Base-by-base conservation (phyloP, 768 basidiomycete species). In the Suillus clintonianus region DNA sequence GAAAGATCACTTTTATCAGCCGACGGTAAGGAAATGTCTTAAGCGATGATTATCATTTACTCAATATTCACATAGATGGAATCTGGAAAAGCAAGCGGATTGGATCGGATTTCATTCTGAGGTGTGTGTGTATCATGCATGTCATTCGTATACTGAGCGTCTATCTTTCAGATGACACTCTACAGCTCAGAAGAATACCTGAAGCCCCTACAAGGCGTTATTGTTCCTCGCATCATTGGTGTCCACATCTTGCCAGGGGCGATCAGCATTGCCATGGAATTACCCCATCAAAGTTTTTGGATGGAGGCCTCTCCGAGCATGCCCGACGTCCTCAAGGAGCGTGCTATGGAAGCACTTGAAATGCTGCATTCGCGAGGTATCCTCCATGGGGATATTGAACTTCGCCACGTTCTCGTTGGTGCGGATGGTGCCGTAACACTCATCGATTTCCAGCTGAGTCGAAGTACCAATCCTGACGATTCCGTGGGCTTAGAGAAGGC, bases 221-320 rank as follows among this genome's bases (percentile, higher is more conserved):
- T 84, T 2, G 80, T 88, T 5, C 86, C 88, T 0, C 69, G 75
- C 43, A 71, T 89, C 62, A 85, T 89, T 56, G 82, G 82, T 45
- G 78, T 84, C 24, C 81, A 81, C 70, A 64, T 78, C 24, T 71
- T 74, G 64, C 68, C 78, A 32, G 76, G 75, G 57, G 68, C 74
- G 11, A 74, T 84, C 53, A 79, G 79, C 67, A 53, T 78, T 34
- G 77, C 81, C 14, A 83, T 86, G 79, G 85, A 84, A 66, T 74
- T 82, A 17, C 88, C 88, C 1, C 85, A 89, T 66, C 76, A 74
- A 17, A 78, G 80, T 8, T 86, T 88, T 71, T 89, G 88, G 87
- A 80, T 86, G 64, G 83, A 88, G 65, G 85, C 89, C 15, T 84
- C 81, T 5, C 71, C 81, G 3, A 80, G 78, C 48, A 89, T 89